These are phyloP conservation scores for Neopestalotiopsis sp. DNA, from an alignment of 2,329 filamentous ascomycete genomes.

Conservation along the genomic window DNA sequence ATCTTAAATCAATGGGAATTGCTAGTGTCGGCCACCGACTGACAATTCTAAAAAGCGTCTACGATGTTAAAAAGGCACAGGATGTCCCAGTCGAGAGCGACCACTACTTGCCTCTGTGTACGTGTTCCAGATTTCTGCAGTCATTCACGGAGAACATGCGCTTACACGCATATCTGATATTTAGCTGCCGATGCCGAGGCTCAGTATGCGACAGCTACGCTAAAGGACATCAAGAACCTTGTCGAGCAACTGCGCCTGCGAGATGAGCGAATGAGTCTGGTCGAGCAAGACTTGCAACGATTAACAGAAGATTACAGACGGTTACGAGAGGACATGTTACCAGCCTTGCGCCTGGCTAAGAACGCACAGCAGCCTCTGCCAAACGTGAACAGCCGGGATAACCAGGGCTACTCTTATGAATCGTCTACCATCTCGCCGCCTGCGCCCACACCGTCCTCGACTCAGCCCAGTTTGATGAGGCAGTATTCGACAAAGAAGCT, in stretches of 20 bases:
- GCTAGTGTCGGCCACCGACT: slow-evolving; percentile 91
- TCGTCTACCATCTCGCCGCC: slow-evolving; percentile 58
- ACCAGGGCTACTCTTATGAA: slow-evolving; percentile 58
- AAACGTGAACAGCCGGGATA: slow-evolving; percentile 45
- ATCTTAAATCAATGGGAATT: slow-evolving; percentile 94
- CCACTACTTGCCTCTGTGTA: slow-evolving; percentile 93
- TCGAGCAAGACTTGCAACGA: slow-evolving; percentile 83
- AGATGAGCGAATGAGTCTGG: slow-evolving; percentile 84
- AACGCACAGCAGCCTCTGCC: slow-evolving; percentile 90
- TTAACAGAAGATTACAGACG: slow-evolving; percentile 89
- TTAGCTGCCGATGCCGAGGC: slow-evolving; percentile 87
- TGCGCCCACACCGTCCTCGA: slow-evolving; percentile 60
- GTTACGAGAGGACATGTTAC: slow-evolving; percentile 88
- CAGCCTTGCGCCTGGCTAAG: slow-evolving; percentile 88
- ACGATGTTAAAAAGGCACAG: slow-evolving; percentile 94
- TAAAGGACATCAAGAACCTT: slow-evolving; percentile 90
- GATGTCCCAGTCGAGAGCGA: slow-evolving; percentile 90
- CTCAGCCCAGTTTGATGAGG: slow-evolving; percentile 64
- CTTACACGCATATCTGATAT: slow-evolving; percentile 21
- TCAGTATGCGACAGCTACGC: slow-evolving; percentile 84
- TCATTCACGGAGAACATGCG: neutral
- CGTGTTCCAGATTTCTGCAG: slow-evolving; percentile 38
- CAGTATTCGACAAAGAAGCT: slow-evolving; percentile 80
- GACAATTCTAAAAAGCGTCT: slow-evolving; percentile 93
- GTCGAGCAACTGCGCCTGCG: slow-evolving; percentile 88